Evolutionary conservation across 495 filamentous ascomycete genomes (phyloP), one percentile per base, ranked within the genome.

Genomic region (Usnea hakonensis): DNA sequence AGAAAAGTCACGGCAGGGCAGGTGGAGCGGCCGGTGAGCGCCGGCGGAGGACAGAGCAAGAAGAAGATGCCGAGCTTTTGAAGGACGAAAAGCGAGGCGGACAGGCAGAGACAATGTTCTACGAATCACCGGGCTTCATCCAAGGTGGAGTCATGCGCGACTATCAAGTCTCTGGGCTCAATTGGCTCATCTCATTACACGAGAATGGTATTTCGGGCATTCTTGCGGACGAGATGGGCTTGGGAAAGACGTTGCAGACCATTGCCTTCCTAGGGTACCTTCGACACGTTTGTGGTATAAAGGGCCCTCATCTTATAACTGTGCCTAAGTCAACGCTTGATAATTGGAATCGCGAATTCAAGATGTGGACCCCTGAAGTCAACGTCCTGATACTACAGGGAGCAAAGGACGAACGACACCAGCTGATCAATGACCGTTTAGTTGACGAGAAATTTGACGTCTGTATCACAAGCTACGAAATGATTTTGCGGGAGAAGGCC

Each of bases 181-280:
- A 98, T 69, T 98, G 94, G 94, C 84, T 98, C n/a, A 90, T 97
- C 63, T 96, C 92, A 3, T 81, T 98, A 14, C 94, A 98, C 70
- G 94, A 97, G 75, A 98, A 98, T 70, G 94, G 94, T 75, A 98
- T 98, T 67, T 97, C 93, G 30, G 94, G 94, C 58, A 98, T 98
- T 62, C 76, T 98, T 60, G 94, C 94, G 58, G 94, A 98, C 72
- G 94, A 98, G 75, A 97, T 97, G 92, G 92, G 92, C 69, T 75
- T 97, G 33, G 92, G 92, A 54, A 97, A 97, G 77, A 97, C 92
- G 2, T 74, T 97, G 54, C 92, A 97, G 76, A 97, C 92, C 0
- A 87, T 86, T 43, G 77, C 85, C n/a, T 97, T 97, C 76, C 76
- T 97, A 13, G 95, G 95, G 8, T 97, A 99, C 67, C 81, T 99